Evolutionary conservation across 192 early-diverging fungal species (phyloP), one percentile per base, ranked within the genome.

Genomic region (Endogone sp.): DNA sequence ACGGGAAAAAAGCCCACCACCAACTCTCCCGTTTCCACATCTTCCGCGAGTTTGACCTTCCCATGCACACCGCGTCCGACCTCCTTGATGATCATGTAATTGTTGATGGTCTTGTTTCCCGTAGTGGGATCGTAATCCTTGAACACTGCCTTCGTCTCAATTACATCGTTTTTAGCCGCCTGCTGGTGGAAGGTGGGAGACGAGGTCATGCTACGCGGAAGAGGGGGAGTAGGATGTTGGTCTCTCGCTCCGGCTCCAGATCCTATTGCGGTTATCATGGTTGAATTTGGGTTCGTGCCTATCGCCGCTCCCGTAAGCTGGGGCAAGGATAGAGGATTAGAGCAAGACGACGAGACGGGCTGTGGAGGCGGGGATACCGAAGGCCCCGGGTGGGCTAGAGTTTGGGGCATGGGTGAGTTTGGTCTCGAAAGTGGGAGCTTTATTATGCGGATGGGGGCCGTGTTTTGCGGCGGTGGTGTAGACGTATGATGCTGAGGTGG

Each of bases 61-160:
- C 97, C 97, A 68, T 99, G 95, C 9, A 92, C 91, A 32, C 97
- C 97, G 26, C 96, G 82, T 8, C 97, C 97, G 11, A 99, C 81
- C 75, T 97, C 94, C 60, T 82, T 81, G 9, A 98, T 75, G 10
- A 99, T 87, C 82, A 95, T 90, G 78, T 96, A 99, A 64, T 96
- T 86, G 79, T 99, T 99, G 72, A 99, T 93, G 85, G 93, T 91
- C 69, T 99, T 99, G 77, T 91, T 90, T 21, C 96, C 97, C 1
- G 93, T 93, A 54, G 74, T 78, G 55, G 89, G 86, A 71, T 97
- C 94, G 75, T 91, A 88, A 62, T 92, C 89, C 49, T 93, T 89
- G 67, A 87, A 87, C 74, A 98, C 91, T 49, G 81, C 88, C 62
- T 85, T 81, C 2, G 95, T 98, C 75, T 95, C 95, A 66, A 92